Evolutionary conservation across 2,329 filamentous ascomycete genomes (phyloP).

Genomic region (Penicillium digitatum): DNA sequence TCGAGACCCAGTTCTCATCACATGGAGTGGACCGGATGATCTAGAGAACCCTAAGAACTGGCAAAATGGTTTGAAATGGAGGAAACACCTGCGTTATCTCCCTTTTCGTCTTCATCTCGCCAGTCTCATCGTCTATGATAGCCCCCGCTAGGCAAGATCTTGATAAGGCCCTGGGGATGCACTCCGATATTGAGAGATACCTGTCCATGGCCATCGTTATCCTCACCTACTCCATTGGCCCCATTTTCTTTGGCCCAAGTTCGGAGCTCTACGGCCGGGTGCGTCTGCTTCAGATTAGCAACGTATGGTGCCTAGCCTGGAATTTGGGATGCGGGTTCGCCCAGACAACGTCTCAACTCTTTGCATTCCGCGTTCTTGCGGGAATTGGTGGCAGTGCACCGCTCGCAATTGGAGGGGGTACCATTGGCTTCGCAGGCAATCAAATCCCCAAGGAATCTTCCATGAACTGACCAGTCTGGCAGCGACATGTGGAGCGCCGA

Average conservation of each 20-base stretch:
- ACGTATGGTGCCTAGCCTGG: conserved; percentile 51
- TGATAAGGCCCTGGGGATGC: conserved; percentile 49
- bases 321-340: conserved; percentile 56
- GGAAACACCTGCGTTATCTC: not conserved
- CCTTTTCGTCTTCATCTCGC: conserved; percentile 29
- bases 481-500: conserved; percentile 38
- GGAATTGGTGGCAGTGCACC: conserved; percentile 9
- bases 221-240: conserved; percentile 49
- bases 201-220: conserved; percentile 42
- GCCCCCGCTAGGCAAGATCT: conserved; percentile 49
- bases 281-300: conserved; percentile 48
- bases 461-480: conserved; percentile 21
- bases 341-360: conserved; percentile 47
- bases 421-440: not conserved
- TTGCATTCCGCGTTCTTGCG: conserved; percentile 51
- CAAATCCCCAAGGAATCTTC: too few relatives aligned
- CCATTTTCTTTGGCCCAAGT: conserved; percentile 46
- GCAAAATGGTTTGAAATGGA: conserved; percentile 6
- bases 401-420: not conserved
- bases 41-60: conserved; percentile 13
- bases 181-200: conserved; percentile 37
- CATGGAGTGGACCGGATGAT: conserved; percentile 10
- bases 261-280: conserved; percentile 53
- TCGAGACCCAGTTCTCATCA: conserved; percentile 1
- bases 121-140: conserved; percentile 57